These are phyloP conservation scores for Breviolum minutum DNA, from an alignment of 73 alveolate species.

Conservation along the genomic window DNA sequence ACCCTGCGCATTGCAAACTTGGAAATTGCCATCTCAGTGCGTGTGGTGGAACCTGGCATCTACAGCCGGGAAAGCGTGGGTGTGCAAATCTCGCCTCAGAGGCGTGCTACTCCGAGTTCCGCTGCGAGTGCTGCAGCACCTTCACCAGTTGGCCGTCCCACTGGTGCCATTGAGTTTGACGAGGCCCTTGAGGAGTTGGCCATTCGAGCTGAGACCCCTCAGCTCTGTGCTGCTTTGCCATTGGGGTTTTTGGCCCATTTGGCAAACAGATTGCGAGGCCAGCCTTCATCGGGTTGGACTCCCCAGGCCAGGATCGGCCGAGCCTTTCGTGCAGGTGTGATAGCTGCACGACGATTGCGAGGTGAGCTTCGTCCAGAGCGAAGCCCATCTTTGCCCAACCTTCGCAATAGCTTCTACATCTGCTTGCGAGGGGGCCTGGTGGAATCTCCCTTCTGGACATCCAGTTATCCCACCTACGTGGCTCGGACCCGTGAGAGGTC, in stretches of 20 bases:
- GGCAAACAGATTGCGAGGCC: neutral
- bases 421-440: neutral
- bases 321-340: neutral
- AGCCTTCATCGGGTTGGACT: neutral
- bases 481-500: too few species aligned
- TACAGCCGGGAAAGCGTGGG: neutral
- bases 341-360: neutral
- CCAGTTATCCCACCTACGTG: neutral
- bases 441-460: neutral
- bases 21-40: neutral
- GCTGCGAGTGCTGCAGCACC: neutral
- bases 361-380: neutral
- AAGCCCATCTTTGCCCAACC: neutral
- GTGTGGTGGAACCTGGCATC: too few species aligned
- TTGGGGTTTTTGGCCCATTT: neutral
- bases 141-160: neutral
- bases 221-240: neutral
- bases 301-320: neutral
- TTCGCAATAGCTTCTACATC: neutral
- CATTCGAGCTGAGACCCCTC: neutral
- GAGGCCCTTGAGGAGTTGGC: neutral
- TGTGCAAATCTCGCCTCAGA: neutral
- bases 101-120: neutral
- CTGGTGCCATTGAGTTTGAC: neutral
- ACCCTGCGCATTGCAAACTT: neutral